A percentile compares a stretch with the other conserved stretches of the same genome.
Conservation (phyloP, 2,329 filamentous ascomycete species). For the Venturia aucupariae region DNA sequence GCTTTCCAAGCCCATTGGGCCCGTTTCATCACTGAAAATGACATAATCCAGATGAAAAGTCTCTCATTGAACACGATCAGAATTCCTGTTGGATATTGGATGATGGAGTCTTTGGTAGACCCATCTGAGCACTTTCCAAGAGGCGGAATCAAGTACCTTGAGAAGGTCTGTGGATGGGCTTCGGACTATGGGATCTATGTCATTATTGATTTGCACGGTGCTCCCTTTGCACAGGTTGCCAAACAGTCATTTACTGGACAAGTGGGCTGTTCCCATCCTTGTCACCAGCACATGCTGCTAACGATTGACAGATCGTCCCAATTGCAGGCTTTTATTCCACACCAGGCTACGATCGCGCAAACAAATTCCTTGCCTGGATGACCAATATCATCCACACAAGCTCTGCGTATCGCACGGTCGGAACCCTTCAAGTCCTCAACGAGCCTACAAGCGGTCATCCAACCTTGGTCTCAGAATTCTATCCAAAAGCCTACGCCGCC, state of each 20-base stretch:
- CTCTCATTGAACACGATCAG: constrained; percentile 46
- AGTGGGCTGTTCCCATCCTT: constrained; percentile 16
- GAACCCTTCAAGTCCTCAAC: constrained; percentile 51
- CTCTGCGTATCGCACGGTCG: constrained; percentile 43
- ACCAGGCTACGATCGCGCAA: constrained; percentile 47
- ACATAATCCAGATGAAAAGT: constrained; percentile 41
- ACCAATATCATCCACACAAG: constrained; percentile 42
- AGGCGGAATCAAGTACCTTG: constrained; percentile 39
- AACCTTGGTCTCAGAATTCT: constrained; percentile 30
- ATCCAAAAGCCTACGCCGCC: constrained; percentile 37
- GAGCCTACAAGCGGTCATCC: constrained; percentile 40
- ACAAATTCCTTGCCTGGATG: constrained; percentile 48
- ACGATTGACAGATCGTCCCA: constrained; percentile 19
- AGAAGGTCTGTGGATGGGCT: constrained; percentile 39
- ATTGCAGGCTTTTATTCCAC: constrained; percentile 46
- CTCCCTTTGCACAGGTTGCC: constrained; percentile 40
- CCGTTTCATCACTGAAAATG: constrained; percentile 40
- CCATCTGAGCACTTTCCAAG: constrained; percentile 43
- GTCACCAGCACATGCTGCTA: background rate
- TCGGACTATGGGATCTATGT: constrained; percentile 43
- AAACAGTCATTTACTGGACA: constrained; percentile 41
- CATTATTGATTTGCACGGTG: constrained; percentile 46
- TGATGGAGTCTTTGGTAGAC: constrained; percentile 42
- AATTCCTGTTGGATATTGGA: constrained; percentile 48
- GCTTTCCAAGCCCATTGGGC: constrained; percentile 44